Base-by-base conservation (phyloP, 2,329 filamentous ascomycete species). In the Fusarium xyrophilum region DNA sequence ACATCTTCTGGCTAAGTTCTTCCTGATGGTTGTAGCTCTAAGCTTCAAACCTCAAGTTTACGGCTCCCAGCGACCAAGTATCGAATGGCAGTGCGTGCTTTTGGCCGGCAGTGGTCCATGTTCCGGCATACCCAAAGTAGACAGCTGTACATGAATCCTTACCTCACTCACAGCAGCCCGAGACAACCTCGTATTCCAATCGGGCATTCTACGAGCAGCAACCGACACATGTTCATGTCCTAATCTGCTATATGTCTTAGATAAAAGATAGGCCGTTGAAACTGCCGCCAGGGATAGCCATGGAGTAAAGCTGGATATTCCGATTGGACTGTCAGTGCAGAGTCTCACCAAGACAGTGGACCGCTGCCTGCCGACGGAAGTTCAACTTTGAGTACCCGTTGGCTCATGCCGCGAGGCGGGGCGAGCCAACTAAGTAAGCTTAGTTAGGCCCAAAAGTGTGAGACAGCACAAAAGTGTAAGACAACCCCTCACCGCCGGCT, bases 21-120 rank as follows among this genome's bases (percentile, higher is more conserved):
- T 0, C 0, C 0, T 13, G 11, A 7, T 12, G 3, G 2, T 12
- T 13, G 3, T 13, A 36, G 0, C 10, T 36, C 12, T 8, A 0
- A 21, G 5, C 6, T 21, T 7, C 3, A 36, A 8, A 13, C 4
- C 10, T n/a, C 6, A 12, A 13, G 0, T 3, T 13, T 36, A 13
- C 11, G 7, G 19, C 12, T n/a, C 4, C 6, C 0, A 13, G 2
- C 6, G 4, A n/a, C 35, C 7, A 5, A 13, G 11, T 2, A 1
- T 13, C 4, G 0, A 36, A n/a, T 21, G 0, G 0, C 0, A 3
- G 3, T 38, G 12, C 19, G n/a, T 14, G 19, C 0, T 3, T 3
- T 2, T 6, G 7, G 0, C 3, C 3, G 6, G 0, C 3, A 14
- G 3, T 4, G 1, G 3, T 3, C 5, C 2, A 6, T 27, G 10